Evolutionary conservation across 2,329 filamentous ascomycete genomes (phyloP).

Genomic region (Nannizzia gypsea): DNA sequence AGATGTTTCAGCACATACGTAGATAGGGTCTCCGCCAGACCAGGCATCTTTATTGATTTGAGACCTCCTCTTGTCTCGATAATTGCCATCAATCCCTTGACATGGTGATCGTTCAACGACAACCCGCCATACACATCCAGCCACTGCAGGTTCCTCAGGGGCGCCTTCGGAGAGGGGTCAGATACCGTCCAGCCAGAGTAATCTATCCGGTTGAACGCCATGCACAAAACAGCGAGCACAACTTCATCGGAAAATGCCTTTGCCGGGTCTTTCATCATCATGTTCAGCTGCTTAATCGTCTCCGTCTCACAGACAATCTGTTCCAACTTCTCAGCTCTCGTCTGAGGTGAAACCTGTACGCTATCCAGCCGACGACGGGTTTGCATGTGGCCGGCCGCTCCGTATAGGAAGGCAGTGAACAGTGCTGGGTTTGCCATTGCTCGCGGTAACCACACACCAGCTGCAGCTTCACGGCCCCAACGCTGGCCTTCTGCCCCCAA

Average conservation of each 20-base stretch:
- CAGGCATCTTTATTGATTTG: slow-evolving; percentile 25
- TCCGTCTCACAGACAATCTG: slow-evolving; percentile 16
- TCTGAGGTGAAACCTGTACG: slow-evolving; percentile 11
- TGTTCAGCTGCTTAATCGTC: slow-evolving; percentile 20
- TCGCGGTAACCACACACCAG: slow-evolving; percentile 13
- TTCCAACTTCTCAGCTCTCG: slow-evolving; percentile 14
- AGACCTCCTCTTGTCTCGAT: slow-evolving; percentile 29
- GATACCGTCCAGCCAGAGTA: slow-evolving; percentile 13
- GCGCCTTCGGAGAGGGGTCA: slow-evolving; percentile 18
- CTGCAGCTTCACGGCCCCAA: slow-evolving; percentile 13
- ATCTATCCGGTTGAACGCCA: slow-evolving; percentile 20
- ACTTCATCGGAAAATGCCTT: slow-evolving; percentile 19
- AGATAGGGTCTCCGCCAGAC: slow-evolving; percentile 28
- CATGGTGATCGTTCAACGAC: slow-evolving; percentile 18
- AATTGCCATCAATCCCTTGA: slow-evolving; percentile 19
- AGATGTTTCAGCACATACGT: slow-evolving; percentile 23
- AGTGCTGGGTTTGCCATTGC: slow-evolving; percentile 14
- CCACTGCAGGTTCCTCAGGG: slow-evolving; percentile 19
- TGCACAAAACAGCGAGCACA: slow-evolving; percentile 20
- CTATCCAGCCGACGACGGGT: slow-evolving; percentile 13
- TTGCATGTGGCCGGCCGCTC: slow-evolving; percentile 15
- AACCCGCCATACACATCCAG: slow-evolving; percentile 20
- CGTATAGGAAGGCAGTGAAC: slow-evolving; percentile 15
- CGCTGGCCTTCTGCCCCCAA: slow-evolving; percentile 11
- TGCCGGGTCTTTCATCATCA: slow-evolving; percentile 17